Evolutionary conservation across 192 early-diverging fungal species (phyloP), one percentile per base, ranked within the genome.

Genomic region (Chytriomyces confervae): DNA sequence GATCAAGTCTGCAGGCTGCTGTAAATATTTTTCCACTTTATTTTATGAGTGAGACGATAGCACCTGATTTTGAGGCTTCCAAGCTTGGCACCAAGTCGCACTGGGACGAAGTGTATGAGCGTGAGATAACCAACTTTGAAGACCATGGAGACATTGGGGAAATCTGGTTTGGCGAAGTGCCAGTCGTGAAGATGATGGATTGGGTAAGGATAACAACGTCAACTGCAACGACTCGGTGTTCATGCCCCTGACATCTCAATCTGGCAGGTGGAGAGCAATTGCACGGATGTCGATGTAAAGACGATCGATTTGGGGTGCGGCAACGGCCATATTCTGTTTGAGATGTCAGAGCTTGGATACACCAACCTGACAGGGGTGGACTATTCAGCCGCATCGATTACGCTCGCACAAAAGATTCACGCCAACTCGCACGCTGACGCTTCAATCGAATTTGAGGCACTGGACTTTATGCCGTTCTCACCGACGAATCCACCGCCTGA

Each of bases 301-400:
- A 86, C 95, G 46, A 83, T 96, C 5, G 96, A 97, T 79, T 86
- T 97, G 11, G 95, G 96, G 1, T 96, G 94, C 75, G 96, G 96
- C 23, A 98, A 98, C 80, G 96, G 96, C 0, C 94, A 98, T 78
- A 78, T 98, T 46, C 86, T 98, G 8, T 79, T 96, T 43, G 91
- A 89, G 43, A 85, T 98, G 20, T 88, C 72, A 1, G 86, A 86
- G 5, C 83, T 91, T 24, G 92, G 90, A 6, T 96, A 87, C 72
- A 91, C 85, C 13, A 82, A 92, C 62, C 82, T 98, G 27, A 79
- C 85, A 0, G 96, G 96, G 23, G 91, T 95, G 27, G 96, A 98
- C 80, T 98, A 98, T 71, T 95, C 94, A 0, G 80, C 84, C 4
- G 83, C 89, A 11, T 93, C 95, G 0, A 88, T 98, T 48, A 80